phyloP scores from a whole-genome alignment of 1,284 basidiomycete species.

The Sporisorium scitamineum region DNA sequence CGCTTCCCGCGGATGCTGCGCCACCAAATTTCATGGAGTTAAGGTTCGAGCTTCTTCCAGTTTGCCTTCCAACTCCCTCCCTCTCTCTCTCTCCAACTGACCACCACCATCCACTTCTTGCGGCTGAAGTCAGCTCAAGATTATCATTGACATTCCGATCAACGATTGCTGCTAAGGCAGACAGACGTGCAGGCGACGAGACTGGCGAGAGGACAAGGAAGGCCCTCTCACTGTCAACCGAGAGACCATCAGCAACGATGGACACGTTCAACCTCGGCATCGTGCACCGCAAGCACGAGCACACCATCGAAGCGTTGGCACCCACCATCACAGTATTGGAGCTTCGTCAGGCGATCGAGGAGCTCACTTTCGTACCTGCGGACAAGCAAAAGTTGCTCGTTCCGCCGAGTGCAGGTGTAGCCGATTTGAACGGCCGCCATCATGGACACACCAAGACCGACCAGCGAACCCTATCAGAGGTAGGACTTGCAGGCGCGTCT shows the following conservation, averaged over 20 bases:
- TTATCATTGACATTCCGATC: no score
- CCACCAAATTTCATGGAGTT: neutral
- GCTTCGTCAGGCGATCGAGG: slow-evolving; percentile 37
- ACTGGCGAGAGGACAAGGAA: neutral
- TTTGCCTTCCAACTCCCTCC: neutral
- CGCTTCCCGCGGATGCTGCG: slow-evolving; percentile 6
- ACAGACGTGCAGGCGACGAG: neutral
- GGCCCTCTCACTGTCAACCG: no score
- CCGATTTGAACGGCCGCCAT: slow-evolving; percentile 27
- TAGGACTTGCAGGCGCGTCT: slow-evolving; percentile 17
- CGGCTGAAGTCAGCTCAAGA: no score
- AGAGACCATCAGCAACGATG: slow-evolving; percentile 8
- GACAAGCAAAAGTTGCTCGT: slow-evolving; percentile 57
- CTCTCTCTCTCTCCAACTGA: neutral
- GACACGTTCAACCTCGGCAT: slow-evolving; percentile 18
- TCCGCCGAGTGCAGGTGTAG: slow-evolving; percentile 30
- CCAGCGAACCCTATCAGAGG: slow-evolving; percentile 22
- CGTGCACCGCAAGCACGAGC: slow-evolving; percentile 32
- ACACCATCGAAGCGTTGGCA: slow-evolving; percentile 12
- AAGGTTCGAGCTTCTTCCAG: neutral
- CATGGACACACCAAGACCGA: slow-evolving; percentile 9
- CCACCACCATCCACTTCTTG: neutral
- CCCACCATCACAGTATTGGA: slow-evolving; percentile 17
- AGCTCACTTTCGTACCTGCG: slow-evolving; percentile 37
- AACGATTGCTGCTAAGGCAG: neutral